A percentile compares a stretch with the other conserved stretches of the same genome.
phyloP scores from a whole-genome alignment of 495 filamentous ascomycete genomes.

The Trichoderma gamsii region DNA sequence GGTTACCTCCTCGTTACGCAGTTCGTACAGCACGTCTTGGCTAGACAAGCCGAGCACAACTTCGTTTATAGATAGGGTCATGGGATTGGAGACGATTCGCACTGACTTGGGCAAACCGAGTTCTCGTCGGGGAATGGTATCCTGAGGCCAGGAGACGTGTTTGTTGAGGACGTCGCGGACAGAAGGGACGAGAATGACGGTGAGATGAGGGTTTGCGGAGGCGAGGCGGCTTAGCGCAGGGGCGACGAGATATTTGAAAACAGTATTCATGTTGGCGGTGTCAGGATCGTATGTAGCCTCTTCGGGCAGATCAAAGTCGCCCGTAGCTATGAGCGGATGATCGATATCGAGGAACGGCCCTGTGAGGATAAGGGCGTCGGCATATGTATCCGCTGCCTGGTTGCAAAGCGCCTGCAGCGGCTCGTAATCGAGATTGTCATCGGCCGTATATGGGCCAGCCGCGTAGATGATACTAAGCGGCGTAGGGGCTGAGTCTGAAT shows the following conservation, averaged over 20 bases:
- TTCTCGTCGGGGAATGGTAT: slow-evolving; percentile 62
- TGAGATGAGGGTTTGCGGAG: slow-evolving; percentile 63
- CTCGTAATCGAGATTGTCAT: slow-evolving; percentile 85
- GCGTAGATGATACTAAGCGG: slow-evolving; percentile 72
- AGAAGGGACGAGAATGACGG: slow-evolving; percentile 76
- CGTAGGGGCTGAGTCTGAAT: slow-evolving; percentile 44
- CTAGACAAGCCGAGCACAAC: slow-evolving; percentile 69
- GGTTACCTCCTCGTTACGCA: slow-evolving; percentile 66
- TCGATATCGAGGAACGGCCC: slow-evolving; percentile 89
- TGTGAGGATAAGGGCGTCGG: slow-evolving; percentile 73
- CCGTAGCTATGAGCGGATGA: slow-evolving; percentile 80
- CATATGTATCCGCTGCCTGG: slow-evolving; percentile 64
- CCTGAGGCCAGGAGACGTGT: slow-evolving; percentile 89
- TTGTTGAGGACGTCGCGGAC: slow-evolving; percentile 77
- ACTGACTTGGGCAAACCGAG: slow-evolving; percentile 68
- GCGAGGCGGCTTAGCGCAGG: slow-evolving; percentile 59
- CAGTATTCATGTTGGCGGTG: slow-evolving; percentile 67
- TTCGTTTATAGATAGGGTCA: slow-evolving; percentile 82
- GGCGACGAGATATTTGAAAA: slow-evolving; percentile 76
- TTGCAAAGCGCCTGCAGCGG: slow-evolving; percentile 74
- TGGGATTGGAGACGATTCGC: slow-evolving; percentile 77
- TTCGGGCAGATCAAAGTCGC: slow-evolving; percentile 84
- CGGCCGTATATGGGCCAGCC: slow-evolving; percentile 84
- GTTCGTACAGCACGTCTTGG: slow-evolving; percentile 75
- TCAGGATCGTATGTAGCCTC: slow-evolving; percentile 62